Conservation (phyloP, 768 basidiomycete genomes). For the Roridomyces roridus region DNA sequence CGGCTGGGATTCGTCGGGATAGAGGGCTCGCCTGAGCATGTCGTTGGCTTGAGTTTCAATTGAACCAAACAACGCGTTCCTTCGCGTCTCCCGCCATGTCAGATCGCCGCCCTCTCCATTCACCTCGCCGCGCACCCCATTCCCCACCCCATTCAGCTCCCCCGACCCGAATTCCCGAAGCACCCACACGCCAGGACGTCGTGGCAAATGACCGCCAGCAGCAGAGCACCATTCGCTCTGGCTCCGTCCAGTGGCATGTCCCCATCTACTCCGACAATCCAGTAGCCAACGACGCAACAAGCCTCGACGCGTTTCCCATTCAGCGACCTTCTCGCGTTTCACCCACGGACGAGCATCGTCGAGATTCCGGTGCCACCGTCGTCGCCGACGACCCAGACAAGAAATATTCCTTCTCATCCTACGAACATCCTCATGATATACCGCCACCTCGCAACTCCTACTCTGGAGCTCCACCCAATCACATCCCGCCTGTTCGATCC, state of each 20-base stretch:
- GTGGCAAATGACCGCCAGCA: not conserved
- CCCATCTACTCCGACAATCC: slow-evolving; percentile 31
- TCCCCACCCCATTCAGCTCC: not conserved
- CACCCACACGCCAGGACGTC: too few relatives aligned
- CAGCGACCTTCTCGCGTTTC: slow-evolving; percentile 31
- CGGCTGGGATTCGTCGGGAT: slow-evolving; percentile 66
- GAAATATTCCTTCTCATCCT: slow-evolving; percentile 58
- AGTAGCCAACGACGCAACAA: slow-evolving; percentile 16
- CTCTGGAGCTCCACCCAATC: slow-evolving; percentile 28
- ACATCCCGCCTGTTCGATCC: slow-evolving; percentile 30
- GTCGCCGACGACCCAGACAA: slow-evolving; percentile 32
- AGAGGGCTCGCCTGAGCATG: slow-evolving; percentile 53
- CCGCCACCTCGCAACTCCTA: slow-evolving; percentile 55
- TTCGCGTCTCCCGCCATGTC: too few relatives aligned
- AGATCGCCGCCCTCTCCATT: not conserved
- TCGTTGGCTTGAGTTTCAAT: slow-evolving; percentile 63
- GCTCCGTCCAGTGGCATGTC: slow-evolving; percentile 32
- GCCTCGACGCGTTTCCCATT: slow-evolving; percentile 33
- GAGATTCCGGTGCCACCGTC: slow-evolving; percentile 47
- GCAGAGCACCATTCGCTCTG: slow-evolving; percentile 22
- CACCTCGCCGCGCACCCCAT: slow-evolving; percentile 1
- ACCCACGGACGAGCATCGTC: slow-evolving; percentile 26
- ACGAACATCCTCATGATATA: slow-evolving; percentile 69
- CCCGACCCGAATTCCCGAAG: too few relatives aligned
- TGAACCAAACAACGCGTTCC: slow-evolving; percentile 14